Percentiles rank a stretch among this genome's conserved stretches.
Evolutionary conservation across 2,329 filamentous ascomycete species (phyloP).

Genomic region (Bipolaris victoriae): DNA sequence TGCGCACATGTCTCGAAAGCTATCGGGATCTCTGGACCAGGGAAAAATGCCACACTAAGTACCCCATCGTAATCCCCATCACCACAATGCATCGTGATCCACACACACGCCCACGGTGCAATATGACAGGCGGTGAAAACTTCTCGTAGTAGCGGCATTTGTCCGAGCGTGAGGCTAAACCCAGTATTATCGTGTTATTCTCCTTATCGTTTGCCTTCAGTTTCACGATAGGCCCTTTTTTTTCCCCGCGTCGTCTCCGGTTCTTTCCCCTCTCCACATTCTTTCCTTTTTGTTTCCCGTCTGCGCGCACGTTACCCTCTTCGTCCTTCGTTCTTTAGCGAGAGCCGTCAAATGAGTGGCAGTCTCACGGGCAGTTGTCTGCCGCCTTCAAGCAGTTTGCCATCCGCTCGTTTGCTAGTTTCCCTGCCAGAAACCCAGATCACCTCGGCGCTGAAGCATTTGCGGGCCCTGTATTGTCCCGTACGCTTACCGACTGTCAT

Average conservation of each 20-base stretch:
- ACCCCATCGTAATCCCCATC: neutral
- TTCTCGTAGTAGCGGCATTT: slow-evolving; percentile 26
- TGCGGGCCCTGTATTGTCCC: slow-evolving; percentile 44
- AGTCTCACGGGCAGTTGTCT: slow-evolving; percentile 31
- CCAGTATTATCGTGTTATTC: slow-evolving; percentile 28
- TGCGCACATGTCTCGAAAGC: neutral
- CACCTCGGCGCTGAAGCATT: slow-evolving; percentile 30
- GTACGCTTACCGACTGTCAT: slow-evolving; percentile 37
- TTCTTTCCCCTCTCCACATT: slow-evolving; percentile 19
- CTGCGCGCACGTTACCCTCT: slow-evolving; percentile 3
- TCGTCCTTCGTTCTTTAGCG: slow-evolving; percentile 7
- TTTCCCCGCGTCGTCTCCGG: slow-evolving; percentile 25
- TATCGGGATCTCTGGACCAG: too few species aligned
- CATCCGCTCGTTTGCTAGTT: slow-evolving; percentile 33
- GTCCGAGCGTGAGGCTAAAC: slow-evolving; percentile 41
- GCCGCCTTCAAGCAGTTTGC: slow-evolving; percentile 45
- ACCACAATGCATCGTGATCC: neutral
- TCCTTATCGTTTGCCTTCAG: slow-evolving; percentile 9
- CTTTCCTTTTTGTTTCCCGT: slow-evolving; percentile 4
- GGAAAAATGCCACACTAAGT: neutral
- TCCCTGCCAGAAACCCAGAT: slow-evolving; percentile 33
- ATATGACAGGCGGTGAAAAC: slow-evolving; percentile 44
- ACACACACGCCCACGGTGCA: slow-evolving; percentile 28
- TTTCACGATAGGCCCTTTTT: slow-evolving; percentile 19
- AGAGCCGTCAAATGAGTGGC: slow-evolving; percentile 35